Evolutionary conservation across 768 basidiomycete species (phyloP), one percentile per base, ranked within the genome.

Genomic region (Amanita molliuscula): DNA sequence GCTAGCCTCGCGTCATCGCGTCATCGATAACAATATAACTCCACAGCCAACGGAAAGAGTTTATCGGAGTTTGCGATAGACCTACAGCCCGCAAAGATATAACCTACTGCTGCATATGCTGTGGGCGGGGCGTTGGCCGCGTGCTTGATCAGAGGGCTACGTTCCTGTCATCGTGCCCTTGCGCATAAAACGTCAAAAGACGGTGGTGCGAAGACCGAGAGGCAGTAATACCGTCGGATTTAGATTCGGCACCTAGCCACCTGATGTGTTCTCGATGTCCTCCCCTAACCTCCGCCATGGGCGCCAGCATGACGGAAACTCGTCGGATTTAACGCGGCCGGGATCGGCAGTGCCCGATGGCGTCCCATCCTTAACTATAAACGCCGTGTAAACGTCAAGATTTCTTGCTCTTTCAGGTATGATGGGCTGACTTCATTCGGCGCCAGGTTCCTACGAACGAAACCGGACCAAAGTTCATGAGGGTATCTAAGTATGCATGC

Each of bases 301-400:
- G 25, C 42, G 42, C 42, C 42, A 44, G 25, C 23, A n/a, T 28
- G 7, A 44, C 25, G 42, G 42, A 44, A 43, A 43, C n/a, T 29
- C 15, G n/a, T 29, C 49, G 49, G 49, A 50, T 10, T 26, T 50
- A 50, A 50, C 33, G 34, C 41, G 49, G 49, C 6, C 29, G 3
- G 23, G 34, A 31, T 15, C 41, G 49, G 49, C 40, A 50, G 34
- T 25, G 18, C 9, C 49, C 41, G 49, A 44, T 40, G 20, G 29
- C 37, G 21, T 9, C 31, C 31, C 28, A 45, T 11, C 18, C 31
- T 23, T 41, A 29, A 37, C 49, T 21, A 26, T 47, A 50, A 43
- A 41, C 28, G 41, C 49, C 41, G n/a, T 40, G 11, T 48, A 5
- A 21, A 40, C 9, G 38, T 40, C 25, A 20, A 13, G n/a, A n/a